Base-by-base conservation (phyloP, 192 early-diverging fungal species). In the Kickxella alabastrina region DNA sequence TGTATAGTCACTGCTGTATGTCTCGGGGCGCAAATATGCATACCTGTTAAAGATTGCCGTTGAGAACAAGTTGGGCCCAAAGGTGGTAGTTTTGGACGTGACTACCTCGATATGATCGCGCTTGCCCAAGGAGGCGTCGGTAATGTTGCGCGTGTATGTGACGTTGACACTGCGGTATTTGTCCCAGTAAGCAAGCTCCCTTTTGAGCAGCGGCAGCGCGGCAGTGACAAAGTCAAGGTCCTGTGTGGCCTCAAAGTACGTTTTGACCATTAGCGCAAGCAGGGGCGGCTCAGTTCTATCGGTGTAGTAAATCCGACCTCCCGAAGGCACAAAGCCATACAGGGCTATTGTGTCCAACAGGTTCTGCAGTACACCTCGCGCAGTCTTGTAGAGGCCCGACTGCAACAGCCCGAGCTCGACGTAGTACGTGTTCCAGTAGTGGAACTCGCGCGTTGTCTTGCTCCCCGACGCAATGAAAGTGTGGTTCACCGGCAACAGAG, bases 341-440 rank as follows among this genome's bases (percentile, higher is more conserved):
- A 24, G 1, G 3, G 77, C 45, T 15, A 88, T 74, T 37, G 78
- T 62, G 49, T 83, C 80, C 36, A 85, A 52, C 36, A 87, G 79
- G 59, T 88, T 87, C 28, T 78, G 68, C 40, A 88, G 79, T 62
- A 83, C 77, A 37, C 80, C 66, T 31, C 50, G 69, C 4, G 79
- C 78, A n/a, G 80, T 80, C n/a, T 79, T 59, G 59, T 61, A 62
- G 34, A 85, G 59, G 6, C 81, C 81, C 10, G 80, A 80, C 14
- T 76, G 49, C 10, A 82, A 51, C 40, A 88, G 50, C 5, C 87
- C 87, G 23, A 82, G 49, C 26, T 83, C 69, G 15, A 85, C 76
- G 53, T 84, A 86, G 65, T 77, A 88, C 21, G 77, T 72, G 57
- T 88, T 82, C 86, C 85, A 87, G 66, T 88, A 88, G 53, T 81